Conservation (phyloP, 2,329 filamentous ascomycete species). For the Fusarium chaquense region DNA sequence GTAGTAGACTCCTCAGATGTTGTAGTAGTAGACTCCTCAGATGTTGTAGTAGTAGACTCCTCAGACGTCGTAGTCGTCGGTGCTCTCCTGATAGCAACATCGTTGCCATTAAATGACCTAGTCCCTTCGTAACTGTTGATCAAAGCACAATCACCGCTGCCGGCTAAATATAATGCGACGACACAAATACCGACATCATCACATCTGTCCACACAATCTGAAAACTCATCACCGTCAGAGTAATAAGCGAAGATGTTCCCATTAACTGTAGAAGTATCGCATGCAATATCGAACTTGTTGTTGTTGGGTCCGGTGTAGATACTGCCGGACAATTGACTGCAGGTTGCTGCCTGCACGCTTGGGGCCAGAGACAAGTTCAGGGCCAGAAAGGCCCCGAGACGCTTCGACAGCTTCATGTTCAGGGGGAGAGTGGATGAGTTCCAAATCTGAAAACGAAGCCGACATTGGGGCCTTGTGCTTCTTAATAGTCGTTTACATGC, state of each 20-base stretch:
- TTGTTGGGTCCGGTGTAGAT: neutral
- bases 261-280: neutral
- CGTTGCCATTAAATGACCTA: neutral
- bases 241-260: neutral
- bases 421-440: neutral
- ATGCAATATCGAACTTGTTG: neutral
- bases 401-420: neutral
- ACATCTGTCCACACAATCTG: neutral
- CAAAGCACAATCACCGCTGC: neutral
- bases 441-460: neutral
- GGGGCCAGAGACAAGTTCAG: neutral
- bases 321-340: neutral
- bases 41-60: neutral
- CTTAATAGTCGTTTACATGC: neutral
- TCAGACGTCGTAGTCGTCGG: neutral
- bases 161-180: rapidly evolving
- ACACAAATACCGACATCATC: neutral
- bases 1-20: neutral
- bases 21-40: neutral
- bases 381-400: no score
- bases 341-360: neutral
- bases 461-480: neutral
- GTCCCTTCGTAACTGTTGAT: neutral
- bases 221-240: neutral
- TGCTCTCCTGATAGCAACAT: neutral